Percentiles rank a stretch among this genome's conserved stretches.
phyloP scores from a whole-genome alignment of 2,329 filamentous ascomycete species.

The Ophiostoma populinum region DNA sequence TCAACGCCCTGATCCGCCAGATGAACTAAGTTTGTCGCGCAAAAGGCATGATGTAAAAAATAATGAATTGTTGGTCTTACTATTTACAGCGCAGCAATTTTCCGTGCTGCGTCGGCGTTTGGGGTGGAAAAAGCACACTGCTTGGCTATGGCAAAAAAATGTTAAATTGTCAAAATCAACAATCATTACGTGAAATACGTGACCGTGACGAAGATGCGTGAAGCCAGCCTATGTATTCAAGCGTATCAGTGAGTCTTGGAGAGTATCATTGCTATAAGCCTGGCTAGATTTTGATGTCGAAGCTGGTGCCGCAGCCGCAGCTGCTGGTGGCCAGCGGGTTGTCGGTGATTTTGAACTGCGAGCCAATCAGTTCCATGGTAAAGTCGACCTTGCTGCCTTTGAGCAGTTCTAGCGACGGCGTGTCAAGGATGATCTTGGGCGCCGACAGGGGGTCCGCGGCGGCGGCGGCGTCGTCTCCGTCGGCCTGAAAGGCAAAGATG shows the following conservation, averaged over 20 bases:
- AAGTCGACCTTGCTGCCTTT: conserved; percentile 94
- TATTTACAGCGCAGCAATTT: too few species aligned
- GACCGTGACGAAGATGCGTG: too few species aligned
- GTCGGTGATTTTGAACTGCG: conserved; percentile 88
- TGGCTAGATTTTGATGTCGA: conserved; percentile 62
- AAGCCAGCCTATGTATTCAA: too few species aligned
- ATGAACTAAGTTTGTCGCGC: conserved; percentile 85
- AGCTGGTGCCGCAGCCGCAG: conserved; percentile 94
- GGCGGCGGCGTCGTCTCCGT: conserved; percentile 26
- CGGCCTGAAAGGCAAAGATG: conserved; percentile 55
- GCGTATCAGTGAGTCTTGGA: not conserved
- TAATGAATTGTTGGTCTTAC: too few species aligned
- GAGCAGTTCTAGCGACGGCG: conserved; percentile 69
- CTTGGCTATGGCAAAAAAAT: conserved; percentile 7
- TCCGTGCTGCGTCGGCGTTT: not conserved
- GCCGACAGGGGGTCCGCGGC: conserved; percentile 16
- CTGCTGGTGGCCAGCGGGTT: conserved; percentile 85
- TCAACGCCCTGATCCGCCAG: conserved; percentile 89
- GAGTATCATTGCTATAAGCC: not conserved
- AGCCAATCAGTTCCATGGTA: conserved; percentile 78
- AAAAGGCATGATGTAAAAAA: conserved; percentile 10
- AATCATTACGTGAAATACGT: too few species aligned
- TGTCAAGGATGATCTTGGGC: conserved; percentile 79
- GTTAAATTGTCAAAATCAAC: conserved; percentile 1
- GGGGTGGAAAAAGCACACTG: conserved; percentile 1